These are phyloP conservation scores for Aspergillus neotritici DNA, from an alignment of 2,329 filamentous ascomycete species.

Conservation along the genomic window DNA sequence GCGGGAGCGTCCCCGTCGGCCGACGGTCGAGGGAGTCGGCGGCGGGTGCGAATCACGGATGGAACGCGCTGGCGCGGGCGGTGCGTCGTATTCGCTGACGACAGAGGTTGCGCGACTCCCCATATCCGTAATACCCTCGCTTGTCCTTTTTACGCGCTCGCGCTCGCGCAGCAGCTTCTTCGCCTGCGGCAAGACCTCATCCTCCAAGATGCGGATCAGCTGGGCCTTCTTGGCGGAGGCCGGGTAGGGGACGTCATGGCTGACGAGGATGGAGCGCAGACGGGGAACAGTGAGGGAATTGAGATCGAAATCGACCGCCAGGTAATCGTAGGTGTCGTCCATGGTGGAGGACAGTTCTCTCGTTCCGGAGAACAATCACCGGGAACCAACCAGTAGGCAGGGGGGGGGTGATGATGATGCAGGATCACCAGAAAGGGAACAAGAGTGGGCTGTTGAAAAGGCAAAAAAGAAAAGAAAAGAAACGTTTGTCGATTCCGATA, in stretches of 20 bases:
- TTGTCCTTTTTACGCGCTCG: conserved; percentile 75
- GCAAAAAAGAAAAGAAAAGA: too few relatives aligned
- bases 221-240: conserved; percentile 87
- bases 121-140: conserved; percentile 71
- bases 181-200: conserved; percentile 71
- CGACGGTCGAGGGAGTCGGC: conserved; percentile 46
- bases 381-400: neutral
- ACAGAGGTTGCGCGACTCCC: conserved; percentile 61
- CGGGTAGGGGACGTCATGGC: conserved; percentile 78
- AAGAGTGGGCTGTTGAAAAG: too few relatives aligned
- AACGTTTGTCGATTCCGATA: too few relatives aligned
- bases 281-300: conserved; percentile 77
- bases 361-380: conserved; percentile 3
- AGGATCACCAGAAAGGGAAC: too few relatives aligned
- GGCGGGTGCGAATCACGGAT: conserved; percentile 42
- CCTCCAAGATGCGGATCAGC: conserved; percentile 76
- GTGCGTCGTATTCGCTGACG: conserved; percentile 54
- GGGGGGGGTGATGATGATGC: neutral
- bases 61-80: conserved; percentile 51
- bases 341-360: conserved; percentile 21
- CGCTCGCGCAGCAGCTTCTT: conserved; percentile 69
- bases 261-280: conserved; percentile 84
- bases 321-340: conserved; percentile 68
- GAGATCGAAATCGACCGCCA: conserved; percentile 81
- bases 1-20: conserved; percentile 48